Evolutionary conservation across 306 rosid species (phyloP), one percentile per base, ranked within the genome.

Genomic region (Vicia faba): DNA sequence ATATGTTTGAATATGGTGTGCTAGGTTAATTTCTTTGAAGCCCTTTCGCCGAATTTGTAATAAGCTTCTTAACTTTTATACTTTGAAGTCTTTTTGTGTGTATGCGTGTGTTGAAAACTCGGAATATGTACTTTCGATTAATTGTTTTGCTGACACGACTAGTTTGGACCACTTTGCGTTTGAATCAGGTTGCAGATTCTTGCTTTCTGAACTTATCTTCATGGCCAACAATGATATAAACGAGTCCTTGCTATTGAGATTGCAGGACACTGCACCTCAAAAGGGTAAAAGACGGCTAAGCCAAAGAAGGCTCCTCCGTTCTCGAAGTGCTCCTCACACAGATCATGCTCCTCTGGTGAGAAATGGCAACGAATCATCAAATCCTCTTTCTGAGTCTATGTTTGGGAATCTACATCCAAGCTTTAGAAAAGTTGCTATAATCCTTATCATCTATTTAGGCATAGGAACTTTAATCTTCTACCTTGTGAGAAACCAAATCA

Each of bases 291-390:
- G 60, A 49, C 70, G 28, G 61, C 65, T 53, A 76, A 76, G 66
- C 54, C 56, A 53, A 72, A 81, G 83, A 73, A 82, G 76, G 60
- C 11, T 45, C 63, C 78, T 72, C 35, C 91, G 70, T 11, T 45
- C 75, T 69, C 83, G 44, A 84, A 85, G 91, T 71, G 95, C 88
- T 57, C 92, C 91, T 14, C 18, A 38, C 58, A 74, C 64, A n/a
- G 75, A 72, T 8, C 15, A 8, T 29, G 43, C 16, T 61, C 59
- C 71, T 43, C 33, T 31, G 0, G 38, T 51, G 28, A 66, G n/a
- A 61, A 71, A 58, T 23, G 45, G 13, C 66, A 48, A 40, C 9
- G 60, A 26, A 23, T 50, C 76, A 23, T 50, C 76, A 19, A 25
- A 51, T 33, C 71, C 66, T 7, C 70, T 3, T 49, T 61, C 41